phyloP scores from a whole-genome alignment of 345 rosid genomes.

The Citrus trifoliata region DNA sequence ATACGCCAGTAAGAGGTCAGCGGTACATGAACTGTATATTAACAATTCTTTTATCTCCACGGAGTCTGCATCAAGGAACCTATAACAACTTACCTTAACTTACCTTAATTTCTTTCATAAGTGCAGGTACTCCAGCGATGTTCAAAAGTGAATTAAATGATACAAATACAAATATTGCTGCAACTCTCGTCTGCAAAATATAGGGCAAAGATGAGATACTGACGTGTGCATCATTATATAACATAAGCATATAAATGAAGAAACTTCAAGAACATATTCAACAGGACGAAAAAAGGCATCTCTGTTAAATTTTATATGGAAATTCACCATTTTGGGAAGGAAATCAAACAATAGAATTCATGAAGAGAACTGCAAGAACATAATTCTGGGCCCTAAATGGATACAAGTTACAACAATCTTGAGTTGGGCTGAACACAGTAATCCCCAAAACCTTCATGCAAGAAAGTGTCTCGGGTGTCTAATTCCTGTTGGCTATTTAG shows the following conservation, averaged over 20 bases:
- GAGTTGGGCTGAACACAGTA: not conserved
- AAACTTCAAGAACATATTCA: not conserved
- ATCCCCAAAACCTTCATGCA: not conserved
- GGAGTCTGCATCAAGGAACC: not conserved
- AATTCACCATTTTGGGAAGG: not conserved
- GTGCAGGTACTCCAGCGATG: slow-evolving; percentile 77
- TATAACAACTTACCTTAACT: slow-evolving; percentile 48
- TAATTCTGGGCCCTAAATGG: not conserved
- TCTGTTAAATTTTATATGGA: not conserved
- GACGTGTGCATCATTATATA: not conserved
- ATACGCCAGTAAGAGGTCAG: not conserved
- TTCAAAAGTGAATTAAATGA: slow-evolving; percentile 90
- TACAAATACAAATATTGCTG: slow-evolving; percentile 76
- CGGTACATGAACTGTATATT: too few relatives aligned
- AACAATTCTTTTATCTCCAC: too few relatives aligned
- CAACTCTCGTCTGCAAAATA: slow-evolving; percentile 76
- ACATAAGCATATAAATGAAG: not conserved
- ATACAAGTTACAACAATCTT: not conserved
- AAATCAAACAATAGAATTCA: not conserved
- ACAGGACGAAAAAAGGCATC: not conserved
- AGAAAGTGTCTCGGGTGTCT: not conserved
- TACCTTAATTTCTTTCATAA: slow-evolving; percentile 83
- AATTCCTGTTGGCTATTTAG: not conserved
- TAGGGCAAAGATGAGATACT: slow-evolving; percentile 14
- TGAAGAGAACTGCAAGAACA: not conserved